A percentile compares a stretch with the other conserved stretches of the same genome.
Evolutionary conservation across 805 yeast species (phyloP).

Genomic region (Saturnispora zaruensis): DNA sequence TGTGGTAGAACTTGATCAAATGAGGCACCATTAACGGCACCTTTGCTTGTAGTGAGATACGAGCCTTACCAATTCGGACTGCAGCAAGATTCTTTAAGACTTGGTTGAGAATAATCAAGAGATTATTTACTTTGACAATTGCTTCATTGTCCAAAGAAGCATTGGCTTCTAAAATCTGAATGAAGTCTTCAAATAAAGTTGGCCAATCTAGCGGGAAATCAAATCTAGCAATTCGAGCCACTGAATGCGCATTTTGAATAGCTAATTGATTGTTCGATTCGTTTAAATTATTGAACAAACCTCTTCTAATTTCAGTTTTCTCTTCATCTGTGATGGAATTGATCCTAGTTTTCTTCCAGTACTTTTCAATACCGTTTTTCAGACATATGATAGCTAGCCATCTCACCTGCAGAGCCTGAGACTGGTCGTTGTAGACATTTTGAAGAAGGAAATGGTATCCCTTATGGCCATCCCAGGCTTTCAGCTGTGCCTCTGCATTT

Average conservation of each 20-base stretch:
- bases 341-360: slow-evolving; percentile 68
- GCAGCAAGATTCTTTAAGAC: slow-evolving; percentile 64
- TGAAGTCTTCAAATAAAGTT: slow-evolving; percentile 56
- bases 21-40: slow-evolving; percentile 55
- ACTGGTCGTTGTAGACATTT: slow-evolving; percentile 50
- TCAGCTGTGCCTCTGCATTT: slow-evolving; percentile 61
- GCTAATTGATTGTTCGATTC: slow-evolving; percentile 70
- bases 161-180: slow-evolving; percentile 36
- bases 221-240: slow-evolving; percentile 66
- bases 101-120: slow-evolving; percentile 64
- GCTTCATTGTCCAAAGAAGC: slow-evolving; percentile 28
- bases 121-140: slow-evolving; percentile 49
- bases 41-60: slow-evolving; percentile 67
- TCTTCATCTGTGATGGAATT: slow-evolving; percentile 54
- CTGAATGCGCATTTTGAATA: slow-evolving; percentile 78
- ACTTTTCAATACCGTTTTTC: slow-evolving; percentile 78
- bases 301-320: slow-evolving; percentile 50
- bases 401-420: slow-evolving; percentile 55
- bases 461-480: slow-evolving; percentile 56
- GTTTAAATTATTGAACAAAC: slow-evolving; percentile 47
- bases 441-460: slow-evolving; percentile 29
- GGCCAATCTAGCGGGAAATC: slow-evolving; percentile 93
- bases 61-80: slow-evolving; percentile 76
- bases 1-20: slow-evolving; percentile 49
- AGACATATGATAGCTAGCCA: slow-evolving; percentile 85